Conservation (phyloP, 331 rosid genomes). For the Prunus yedoensis region DNA sequence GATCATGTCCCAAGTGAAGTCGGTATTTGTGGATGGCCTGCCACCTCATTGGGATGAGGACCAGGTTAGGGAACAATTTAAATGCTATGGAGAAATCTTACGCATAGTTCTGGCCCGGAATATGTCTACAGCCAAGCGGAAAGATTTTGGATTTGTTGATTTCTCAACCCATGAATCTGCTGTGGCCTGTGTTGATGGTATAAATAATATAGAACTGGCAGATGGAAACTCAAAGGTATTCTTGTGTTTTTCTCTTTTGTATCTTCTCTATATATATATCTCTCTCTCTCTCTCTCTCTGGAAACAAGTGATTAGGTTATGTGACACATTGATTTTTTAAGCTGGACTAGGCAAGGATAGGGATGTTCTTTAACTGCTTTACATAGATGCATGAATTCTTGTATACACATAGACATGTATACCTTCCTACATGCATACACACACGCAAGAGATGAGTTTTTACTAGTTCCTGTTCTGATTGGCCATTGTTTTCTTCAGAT, state of each 20-base stretch:
- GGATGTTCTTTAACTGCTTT: not conserved
- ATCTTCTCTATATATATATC: not conserved
- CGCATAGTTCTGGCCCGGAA: conserved; percentile 62
- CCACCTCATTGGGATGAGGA: conserved; percentile 78
- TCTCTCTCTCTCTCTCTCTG: not conserved
- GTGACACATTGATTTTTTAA: not conserved
- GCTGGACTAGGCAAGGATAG: not conserved
- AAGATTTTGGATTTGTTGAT: conserved; percentile 88
- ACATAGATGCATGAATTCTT: not conserved
- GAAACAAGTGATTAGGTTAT: not conserved
- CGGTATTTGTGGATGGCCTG: conserved; percentile 73
- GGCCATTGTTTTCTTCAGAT: not conserved
- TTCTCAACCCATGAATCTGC: conserved; percentile 79
- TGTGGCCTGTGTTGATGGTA: conserved; percentile 57
- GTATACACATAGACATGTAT: not conserved
- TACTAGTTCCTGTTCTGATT: not conserved
- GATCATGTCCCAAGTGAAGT: conserved; percentile 78
- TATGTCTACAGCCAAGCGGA: conserved; percentile 73
- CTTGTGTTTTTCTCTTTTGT: not conserved
- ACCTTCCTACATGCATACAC: not conserved
- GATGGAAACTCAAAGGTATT: conserved; percentile 67
- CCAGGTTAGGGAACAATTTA: conserved; percentile 47
- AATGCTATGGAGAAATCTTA: conserved; percentile 65
- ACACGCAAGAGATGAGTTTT: not conserved
- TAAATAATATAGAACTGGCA: conserved; percentile 52